Evolutionary conservation across 257 asterid species (phyloP).

Genomic region (Solanum verrucosum): DNA sequence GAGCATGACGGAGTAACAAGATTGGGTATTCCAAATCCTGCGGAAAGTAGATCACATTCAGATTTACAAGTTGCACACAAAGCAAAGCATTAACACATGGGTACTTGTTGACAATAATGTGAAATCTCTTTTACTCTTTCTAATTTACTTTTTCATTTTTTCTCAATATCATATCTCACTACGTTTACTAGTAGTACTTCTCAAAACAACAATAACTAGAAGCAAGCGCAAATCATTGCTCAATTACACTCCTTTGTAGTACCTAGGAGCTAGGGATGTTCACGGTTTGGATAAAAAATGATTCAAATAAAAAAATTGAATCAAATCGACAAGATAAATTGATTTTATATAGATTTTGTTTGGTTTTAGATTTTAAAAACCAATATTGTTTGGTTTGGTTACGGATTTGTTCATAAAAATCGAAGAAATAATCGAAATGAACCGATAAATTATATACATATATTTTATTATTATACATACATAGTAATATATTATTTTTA

Average conservation of each 20-base stretch:
- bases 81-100: not conserved
- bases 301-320: too few relatives aligned
- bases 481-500: too few relatives aligned
- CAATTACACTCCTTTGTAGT: not conserved
- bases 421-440: too few relatives aligned
- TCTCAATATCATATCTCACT: not conserved
- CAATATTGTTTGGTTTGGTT: too few relatives aligned
- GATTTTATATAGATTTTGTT: too few relatives aligned
- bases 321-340: too few relatives aligned
- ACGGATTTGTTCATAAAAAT: too few relatives aligned
- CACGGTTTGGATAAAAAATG: too few relatives aligned
- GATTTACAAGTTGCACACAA: not conserved
- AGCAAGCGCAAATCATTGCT: not conserved
- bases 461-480: too few relatives aligned
- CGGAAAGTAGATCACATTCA: not conserved
- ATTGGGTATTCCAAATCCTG: not conserved
- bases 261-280: too few relatives aligned
- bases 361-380: too few relatives aligned
- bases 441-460: too few relatives aligned
- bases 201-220: not conserved
- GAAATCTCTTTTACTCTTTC: not conserved
- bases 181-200: not conserved
- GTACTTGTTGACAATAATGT: not conserved
- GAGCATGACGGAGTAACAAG: not conserved
- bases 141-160: not conserved